phyloP scores from a whole-genome alignment of 106 monocot genomes.

The Allium sativum region DNA sequence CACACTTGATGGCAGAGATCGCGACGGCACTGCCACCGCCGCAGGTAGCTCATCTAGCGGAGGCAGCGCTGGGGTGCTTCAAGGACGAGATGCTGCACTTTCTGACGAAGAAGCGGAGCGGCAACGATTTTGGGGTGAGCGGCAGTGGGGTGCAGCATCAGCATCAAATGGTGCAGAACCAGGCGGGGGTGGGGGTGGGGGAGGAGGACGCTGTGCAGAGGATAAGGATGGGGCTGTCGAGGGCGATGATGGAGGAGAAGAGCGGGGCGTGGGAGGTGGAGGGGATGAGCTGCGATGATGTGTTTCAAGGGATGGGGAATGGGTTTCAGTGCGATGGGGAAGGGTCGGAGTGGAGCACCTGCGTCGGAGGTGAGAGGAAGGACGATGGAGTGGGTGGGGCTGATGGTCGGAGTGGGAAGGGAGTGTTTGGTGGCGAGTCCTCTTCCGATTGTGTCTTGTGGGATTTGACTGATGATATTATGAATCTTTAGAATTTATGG shows the following conservation, averaged over 20 bases:
- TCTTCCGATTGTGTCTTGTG: constrained; percentile 61
- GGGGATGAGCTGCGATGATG: constrained; percentile 7
- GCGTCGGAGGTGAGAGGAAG: constrained; percentile 18
- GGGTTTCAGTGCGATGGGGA: constrained; percentile 24
- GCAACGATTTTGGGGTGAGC: constrained; percentile 18
- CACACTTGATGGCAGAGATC: constrained; percentile 96
- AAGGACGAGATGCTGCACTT: constrained; percentile 99
- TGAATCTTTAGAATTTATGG: constrained; percentile 11
- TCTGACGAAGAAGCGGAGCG: constrained; percentile 57
- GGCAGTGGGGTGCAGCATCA: constrained; percentile 8
- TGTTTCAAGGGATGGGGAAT: constrained; percentile 6
- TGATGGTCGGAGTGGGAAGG: background rate
- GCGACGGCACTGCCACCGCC: constrained; percentile 79
- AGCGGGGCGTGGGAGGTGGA: constrained; percentile 13
- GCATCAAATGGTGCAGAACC: background rate
- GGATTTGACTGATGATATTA: constrained; percentile 87
- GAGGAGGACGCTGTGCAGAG: constrained; percentile 18
- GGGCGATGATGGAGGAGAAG: constrained; percentile 42
- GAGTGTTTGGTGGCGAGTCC: background rate
- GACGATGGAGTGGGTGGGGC: constrained; percentile 1
- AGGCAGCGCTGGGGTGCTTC: constrained; percentile 99
- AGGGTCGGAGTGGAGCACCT: constrained; percentile 32
- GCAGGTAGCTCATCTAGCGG: constrained; percentile 82
- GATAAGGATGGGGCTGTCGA: constrained; percentile 36
- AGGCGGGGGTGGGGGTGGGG: background rate